Base-by-base conservation (phyloP, 1,139 yeast species). In the Kodamaea sp. region DNA sequence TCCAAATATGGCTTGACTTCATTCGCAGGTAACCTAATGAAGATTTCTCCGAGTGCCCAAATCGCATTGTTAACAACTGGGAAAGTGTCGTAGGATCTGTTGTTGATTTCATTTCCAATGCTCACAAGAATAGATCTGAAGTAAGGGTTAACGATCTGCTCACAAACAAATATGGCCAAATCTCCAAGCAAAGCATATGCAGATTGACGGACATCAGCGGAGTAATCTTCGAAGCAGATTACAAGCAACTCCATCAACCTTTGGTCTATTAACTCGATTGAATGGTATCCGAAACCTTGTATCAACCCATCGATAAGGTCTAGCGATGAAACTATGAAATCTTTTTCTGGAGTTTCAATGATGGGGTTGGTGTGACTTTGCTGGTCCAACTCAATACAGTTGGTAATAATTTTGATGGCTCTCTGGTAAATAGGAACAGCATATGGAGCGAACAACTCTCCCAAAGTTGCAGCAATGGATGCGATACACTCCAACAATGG, bases 401-500 rank as follows among this genome's bases (percentile, higher is more conserved):
- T 75, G 24, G 77, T 66, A 38, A 92, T 66, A 30, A 92, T 85
- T 39, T 78, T 71, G 28, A 80, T 63, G 2, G 95, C 88, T 47
- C 97, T 71, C 48, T 78, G 76, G 55, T 87, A 92, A n/a, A 90
- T 94, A 5, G 92, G 85, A 8, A 84, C 73, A 0, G 97, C 97
- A 65, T 82, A 89, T 7, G 95, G 95, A 7, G 89, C 87, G 65
- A 92, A 92, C 19, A 76, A 62, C 43, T 84, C 88, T 15, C 96
- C 92, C 41, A 90, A 64, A 2, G 90, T 78, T 1, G 96, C 90
- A 12, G 97, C 95, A 28, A 92, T 84, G 8, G 90, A 80, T 4
- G 97, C 87, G 76, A 92, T 75, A 60, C 97, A 90, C 58, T 92
- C 97, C 42, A 92, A 66, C 43, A 92, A 69, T 8, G 97, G 95